Evolutionary conservation across 208 protist species (phyloP).

Genomic region (Kentomonas sorsogonicus): DNA sequence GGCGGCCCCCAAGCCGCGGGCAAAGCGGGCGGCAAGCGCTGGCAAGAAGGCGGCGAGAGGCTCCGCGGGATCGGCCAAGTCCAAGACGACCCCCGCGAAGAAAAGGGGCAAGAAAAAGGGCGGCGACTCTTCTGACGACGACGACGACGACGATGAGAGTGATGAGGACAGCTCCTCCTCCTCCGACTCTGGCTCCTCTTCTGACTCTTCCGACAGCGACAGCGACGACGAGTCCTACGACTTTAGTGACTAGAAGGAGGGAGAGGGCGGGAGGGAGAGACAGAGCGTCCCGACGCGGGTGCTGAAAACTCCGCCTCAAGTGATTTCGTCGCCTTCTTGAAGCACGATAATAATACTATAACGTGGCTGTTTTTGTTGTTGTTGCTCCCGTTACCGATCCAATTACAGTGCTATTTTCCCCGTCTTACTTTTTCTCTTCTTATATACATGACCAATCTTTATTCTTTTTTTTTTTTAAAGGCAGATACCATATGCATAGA

Average conservation of each 20-base stretch:
- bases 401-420: too few species aligned
- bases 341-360: too few species aligned
- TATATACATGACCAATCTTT: too few species aligned
- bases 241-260: slow-evolving; percentile 55
- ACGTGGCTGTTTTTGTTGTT: too few species aligned
- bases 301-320: too few species aligned
- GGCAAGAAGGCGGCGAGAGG: neutral
- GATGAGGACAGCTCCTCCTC: slow-evolving; percentile 13
- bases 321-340: too few species aligned
- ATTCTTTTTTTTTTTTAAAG: too few species aligned
- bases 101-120: slow-evolving; percentile 16
- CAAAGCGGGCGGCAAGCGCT: slow-evolving; percentile 6
- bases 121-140: slow-evolving; percentile 17
- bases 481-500: too few species aligned
- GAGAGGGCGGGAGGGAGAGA: too few species aligned
- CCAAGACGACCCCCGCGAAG: slow-evolving; percentile 12
- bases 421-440: too few species aligned
- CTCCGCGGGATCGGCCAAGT: neutral
- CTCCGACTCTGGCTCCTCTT: slow-evolving; percentile 5
- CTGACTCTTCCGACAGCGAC: slow-evolving; percentile 1
- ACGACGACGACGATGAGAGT: slow-evolving; percentile 25
- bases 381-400: too few species aligned
- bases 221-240: slow-evolving; percentile 14
- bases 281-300: too few species aligned
- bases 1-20: slow-evolving; percentile 1